Evolutionary conservation across 208 protist species (phyloP).

Genomic region (Acanthamoeba triangularis): DNA sequence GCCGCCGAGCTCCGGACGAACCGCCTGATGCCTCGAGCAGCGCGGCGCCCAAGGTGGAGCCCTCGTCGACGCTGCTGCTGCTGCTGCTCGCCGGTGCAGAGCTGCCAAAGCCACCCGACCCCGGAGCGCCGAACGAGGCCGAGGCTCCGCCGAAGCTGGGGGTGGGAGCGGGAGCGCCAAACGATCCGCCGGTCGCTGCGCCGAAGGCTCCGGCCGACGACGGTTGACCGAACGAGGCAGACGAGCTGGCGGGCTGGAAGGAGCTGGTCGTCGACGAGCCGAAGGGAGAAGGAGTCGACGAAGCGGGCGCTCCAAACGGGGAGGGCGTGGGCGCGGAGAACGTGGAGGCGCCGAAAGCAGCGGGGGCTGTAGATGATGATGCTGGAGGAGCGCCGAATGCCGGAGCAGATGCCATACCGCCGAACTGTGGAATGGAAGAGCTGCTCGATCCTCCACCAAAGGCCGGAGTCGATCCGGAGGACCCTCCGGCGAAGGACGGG

Average conservation of each 20-base stretch:
- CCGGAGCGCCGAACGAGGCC: background rate
- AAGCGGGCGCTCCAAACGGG: background rate
- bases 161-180: background rate
- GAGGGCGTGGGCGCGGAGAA: background rate
- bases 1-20: background rate
- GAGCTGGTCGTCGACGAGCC: background rate
- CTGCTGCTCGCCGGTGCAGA: background rate
- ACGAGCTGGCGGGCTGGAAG: background rate
- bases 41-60: background rate
- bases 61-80: background rate
- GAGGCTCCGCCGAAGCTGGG: background rate
- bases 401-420: background rate
- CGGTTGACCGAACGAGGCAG: background rate
- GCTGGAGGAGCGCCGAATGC: background rate
- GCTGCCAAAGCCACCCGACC: background rate
- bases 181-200: background rate
- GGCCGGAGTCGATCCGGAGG: background rate
- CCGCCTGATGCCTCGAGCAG: slow-evolving; percentile 19
- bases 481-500: background rate
- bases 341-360: background rate
- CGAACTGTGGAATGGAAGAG: background rate
- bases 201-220: background rate
- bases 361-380: background rate
- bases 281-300: background rate
- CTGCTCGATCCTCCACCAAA: background rate